phyloP scores from a whole-genome alignment of 1,284 basidiomycete genomes.

The Cutaneotrichosporon cavernicola region DNA sequence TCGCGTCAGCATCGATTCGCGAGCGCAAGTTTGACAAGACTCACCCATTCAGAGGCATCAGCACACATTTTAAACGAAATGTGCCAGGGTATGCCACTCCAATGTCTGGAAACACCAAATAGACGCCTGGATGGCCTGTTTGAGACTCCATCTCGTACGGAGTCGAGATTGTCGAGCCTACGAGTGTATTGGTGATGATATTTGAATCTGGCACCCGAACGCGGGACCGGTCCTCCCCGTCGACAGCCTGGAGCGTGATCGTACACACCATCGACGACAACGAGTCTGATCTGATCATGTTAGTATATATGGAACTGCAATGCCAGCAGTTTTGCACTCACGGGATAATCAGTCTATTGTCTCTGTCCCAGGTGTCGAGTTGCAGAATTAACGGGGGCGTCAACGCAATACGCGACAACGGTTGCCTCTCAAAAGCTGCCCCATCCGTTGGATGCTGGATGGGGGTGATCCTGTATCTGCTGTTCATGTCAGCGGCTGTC shows the following conservation, averaged over 20 bases:
- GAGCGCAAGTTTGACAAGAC: no score
- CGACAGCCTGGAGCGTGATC: constrained; percentile 59
- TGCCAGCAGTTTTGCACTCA: constrained; percentile 24
- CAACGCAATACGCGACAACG: constrained; percentile 73
- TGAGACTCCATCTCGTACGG: constrained; percentile 72
- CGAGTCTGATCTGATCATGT: constrained; percentile 62
- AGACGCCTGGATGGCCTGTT: constrained; percentile 71
- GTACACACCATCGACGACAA: constrained; percentile 79
- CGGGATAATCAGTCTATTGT: constrained; percentile 55
- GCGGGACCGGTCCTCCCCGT: constrained; percentile 39
- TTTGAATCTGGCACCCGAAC: constrained; percentile 27
- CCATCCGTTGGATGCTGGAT: constrained; percentile 75
- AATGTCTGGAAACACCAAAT: constrained; percentile 86
- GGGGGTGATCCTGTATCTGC: constrained; percentile 46
- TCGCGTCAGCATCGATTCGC: not conserved
- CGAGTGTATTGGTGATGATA: constrained; percentile 58
- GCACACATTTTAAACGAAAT: constrained; percentile 62
- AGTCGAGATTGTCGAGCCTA: constrained; percentile 79
- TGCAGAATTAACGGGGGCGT: constrained; percentile 78
- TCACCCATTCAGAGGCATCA: not conserved
- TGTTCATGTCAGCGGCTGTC: constrained; percentile 11
- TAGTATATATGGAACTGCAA: not conserved
- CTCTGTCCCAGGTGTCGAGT: constrained; percentile 54
- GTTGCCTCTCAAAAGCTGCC: constrained; percentile 68
- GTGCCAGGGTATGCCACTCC: constrained; percentile 73